Conservation (phyloP, 176 grass and related monocot genomes). For the bread wheat (Triticum aestivum) region IWGSC_CS_RefSeq_v2.1 NC_057808.1:8142685-8143184, state of each 20-base stretch:
- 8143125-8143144: constrained; percentile 10
- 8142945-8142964: constrained; percentile 31
- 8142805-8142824: too few relatives aligned
- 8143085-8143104: neutral
- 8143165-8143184: constrained; percentile 25
- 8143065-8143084: neutral
- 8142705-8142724: neutral
- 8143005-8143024: constrained; percentile 13
- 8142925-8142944: constrained; percentile 28
- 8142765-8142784: neutral
- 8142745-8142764: neutral
- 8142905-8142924: constrained; percentile 41
- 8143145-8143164: constrained; percentile 23
- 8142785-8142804: too few relatives aligned
- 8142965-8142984: neutral
- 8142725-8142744: neutral
- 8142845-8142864: constrained; percentile 42
- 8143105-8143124: neutral
- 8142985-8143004: constrained; percentile 2
- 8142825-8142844: too few relatives aligned
- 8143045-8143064: neutral
- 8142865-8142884: constrained; percentile 40
- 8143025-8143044: neutral
- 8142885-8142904: constrained; percentile 41
- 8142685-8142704: neutral